Conservation (phyloP, 1,139 yeast genomes). For the Nakaseomyces kungkrabaensis region DNA sequence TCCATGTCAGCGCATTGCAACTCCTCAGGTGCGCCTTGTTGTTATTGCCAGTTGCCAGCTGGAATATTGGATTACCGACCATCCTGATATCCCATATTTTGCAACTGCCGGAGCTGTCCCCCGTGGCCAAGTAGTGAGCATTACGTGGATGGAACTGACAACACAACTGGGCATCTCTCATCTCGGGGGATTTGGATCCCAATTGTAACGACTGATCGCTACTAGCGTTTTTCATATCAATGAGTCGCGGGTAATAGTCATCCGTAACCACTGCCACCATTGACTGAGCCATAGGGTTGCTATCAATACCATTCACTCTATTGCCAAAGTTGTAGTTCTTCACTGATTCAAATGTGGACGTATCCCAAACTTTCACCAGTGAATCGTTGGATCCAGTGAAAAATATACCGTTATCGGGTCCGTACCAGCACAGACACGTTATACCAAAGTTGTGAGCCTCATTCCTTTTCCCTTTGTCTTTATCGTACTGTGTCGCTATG, state of each 20-base stretch:
- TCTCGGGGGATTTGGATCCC: constrained; percentile 26
- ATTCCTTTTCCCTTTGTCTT: not conserved
- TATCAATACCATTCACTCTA: constrained; percentile 49
- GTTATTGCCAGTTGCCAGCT: not conserved
- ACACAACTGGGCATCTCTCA: constrained; percentile 56
- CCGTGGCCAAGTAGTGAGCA: constrained; percentile 51
- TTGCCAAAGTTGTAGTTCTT: constrained; percentile 48
- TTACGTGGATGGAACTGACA: constrained; percentile 63
- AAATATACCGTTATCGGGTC: constrained; percentile 78
- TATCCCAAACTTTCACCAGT: constrained; percentile 73
- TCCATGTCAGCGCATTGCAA: constrained; percentile 23
- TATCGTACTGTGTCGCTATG: not conserved
- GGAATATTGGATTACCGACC: constrained; percentile 10
- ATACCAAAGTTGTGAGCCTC: constrained; percentile 57
- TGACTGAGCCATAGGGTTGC: constrained; percentile 42
- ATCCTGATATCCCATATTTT: constrained; percentile 32
- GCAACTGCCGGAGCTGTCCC: constrained; percentile 58
- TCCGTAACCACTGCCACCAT: constrained; percentile 64
- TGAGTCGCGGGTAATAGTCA: constrained; percentile 55
- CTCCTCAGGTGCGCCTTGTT: constrained; percentile 16
- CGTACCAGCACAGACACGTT: constrained; percentile 80
- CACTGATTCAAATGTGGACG: constrained; percentile 51
- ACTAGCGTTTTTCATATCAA: constrained; percentile 46
- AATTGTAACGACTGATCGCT: constrained; percentile 13
- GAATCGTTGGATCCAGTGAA: constrained; percentile 74